Evolutionary conservation across 306 rosid species (phyloP).

Genomic region (Dryas alaskensis): DNA sequence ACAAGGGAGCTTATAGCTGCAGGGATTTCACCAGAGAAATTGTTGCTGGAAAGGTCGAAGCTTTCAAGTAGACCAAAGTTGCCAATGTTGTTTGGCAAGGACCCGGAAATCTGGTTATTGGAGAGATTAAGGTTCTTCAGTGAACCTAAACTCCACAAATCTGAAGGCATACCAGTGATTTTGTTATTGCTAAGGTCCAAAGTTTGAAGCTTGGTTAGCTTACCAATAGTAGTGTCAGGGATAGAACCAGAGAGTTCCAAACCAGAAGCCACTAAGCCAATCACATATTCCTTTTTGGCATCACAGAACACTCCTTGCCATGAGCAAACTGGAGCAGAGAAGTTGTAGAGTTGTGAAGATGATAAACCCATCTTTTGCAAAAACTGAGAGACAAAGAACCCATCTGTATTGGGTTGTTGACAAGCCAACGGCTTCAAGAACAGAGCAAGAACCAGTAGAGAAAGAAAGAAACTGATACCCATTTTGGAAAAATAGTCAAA

Average conservation of each 20-base stretch:
- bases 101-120: slow-evolving; percentile 65
- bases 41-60: slow-evolving; percentile 71
- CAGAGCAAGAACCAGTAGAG: slow-evolving; percentile 56
- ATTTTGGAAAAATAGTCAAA: slow-evolving; percentile 33
- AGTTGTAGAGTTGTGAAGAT: slow-evolving; percentile 48
- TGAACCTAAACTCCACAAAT: slow-evolving; percentile 84
- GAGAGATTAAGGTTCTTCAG: slow-evolving; percentile 75
- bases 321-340: slow-evolving; percentile 67
- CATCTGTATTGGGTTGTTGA: slow-evolving; percentile 89
- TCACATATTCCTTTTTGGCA: slow-evolving; percentile 40
- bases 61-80: slow-evolving; percentile 75
- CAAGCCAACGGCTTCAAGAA: slow-evolving; percentile 63
- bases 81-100: slow-evolving; percentile 73
- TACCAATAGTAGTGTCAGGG: slow-evolving; percentile 81
- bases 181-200: slow-evolving; percentile 86
- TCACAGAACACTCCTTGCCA: slow-evolving; percentile 82
- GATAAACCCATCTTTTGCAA: slow-evolving; percentile 48
- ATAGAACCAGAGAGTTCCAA: slow-evolving; percentile 65
- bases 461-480: slow-evolving; percentile 64
- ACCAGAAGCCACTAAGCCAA: slow-evolving; percentile 50
- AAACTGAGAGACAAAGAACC: slow-evolving; percentile 63
- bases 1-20: slow-evolving; percentile 56
- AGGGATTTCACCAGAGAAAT: slow-evolving; percentile 75
- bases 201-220: slow-evolving; percentile 64
- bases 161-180: slow-evolving; percentile 71